Conservation (phyloP, 371 early-diverging fungal genomes). For the Mycotypha africana region DNA sequence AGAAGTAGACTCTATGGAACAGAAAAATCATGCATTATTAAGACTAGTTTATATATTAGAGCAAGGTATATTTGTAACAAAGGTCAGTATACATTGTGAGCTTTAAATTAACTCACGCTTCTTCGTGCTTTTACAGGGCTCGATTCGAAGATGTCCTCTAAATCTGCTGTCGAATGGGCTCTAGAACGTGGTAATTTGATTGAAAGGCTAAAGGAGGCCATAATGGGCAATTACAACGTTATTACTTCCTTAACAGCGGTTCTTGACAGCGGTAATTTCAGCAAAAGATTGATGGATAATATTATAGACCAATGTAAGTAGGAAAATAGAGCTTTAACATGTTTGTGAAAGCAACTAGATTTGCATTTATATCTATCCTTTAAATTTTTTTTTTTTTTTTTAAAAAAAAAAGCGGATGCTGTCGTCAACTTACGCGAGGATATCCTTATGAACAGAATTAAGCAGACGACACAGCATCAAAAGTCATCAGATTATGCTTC, state of each 20-base stretch:
- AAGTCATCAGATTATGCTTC: slow-evolving; percentile 15
- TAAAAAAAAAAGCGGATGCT: slow-evolving; percentile 53
- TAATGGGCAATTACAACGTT: slow-evolving; percentile 55
- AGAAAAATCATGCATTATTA: slow-evolving; percentile 46
- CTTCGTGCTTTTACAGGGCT: slow-evolving; percentile 11
- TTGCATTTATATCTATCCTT: too few relatives aligned
- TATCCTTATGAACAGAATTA: slow-evolving; percentile 54
- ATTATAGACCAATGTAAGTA: slow-evolving; percentile 57
- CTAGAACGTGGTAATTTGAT: slow-evolving; percentile 44
- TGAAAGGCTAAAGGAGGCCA: slow-evolving; percentile 52
- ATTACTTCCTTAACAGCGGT: slow-evolving; percentile 44
- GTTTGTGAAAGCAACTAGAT: too few relatives aligned
- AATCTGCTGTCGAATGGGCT: slow-evolving; percentile 58
- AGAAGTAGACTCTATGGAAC: slow-evolving; percentile 33
- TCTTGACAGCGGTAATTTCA: slow-evolving; percentile 42
- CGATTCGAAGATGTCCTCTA: slow-evolving; percentile 28
- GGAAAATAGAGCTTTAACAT: too few relatives aligned
- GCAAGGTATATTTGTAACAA: slow-evolving; percentile 23
- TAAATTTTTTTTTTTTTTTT: too few relatives aligned
- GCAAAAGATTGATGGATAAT: slow-evolving; percentile 51
- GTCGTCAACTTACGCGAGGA: slow-evolving; percentile 63
- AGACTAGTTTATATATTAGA: slow-evolving; percentile 54
- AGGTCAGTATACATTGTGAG: too few relatives aligned
- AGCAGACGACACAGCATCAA: slow-evolving; percentile 38
- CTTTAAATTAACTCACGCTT: not conserved